Evolutionary conservation across 2,329 filamentous ascomycete genomes (phyloP), one percentile per base, ranked within the genome.

Genomic region (Aspergillus spinulosporus): DNA sequence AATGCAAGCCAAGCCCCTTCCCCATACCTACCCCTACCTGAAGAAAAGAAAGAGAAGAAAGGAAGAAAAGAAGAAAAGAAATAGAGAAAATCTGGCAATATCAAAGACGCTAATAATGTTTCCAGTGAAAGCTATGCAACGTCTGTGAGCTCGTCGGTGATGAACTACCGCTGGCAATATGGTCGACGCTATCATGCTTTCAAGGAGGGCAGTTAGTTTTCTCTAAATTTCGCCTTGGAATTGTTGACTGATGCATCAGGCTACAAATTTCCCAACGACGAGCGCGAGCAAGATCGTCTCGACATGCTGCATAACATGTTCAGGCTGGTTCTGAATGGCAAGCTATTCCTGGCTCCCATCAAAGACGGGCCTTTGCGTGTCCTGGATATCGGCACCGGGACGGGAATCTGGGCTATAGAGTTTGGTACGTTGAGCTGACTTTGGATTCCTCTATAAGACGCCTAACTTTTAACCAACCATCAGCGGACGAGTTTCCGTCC

Each of bases 241-340:
- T 2, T 44, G 29, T n/a, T 44, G 11, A 44, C 40, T 26, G 7
- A 21, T 21, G 21, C 21, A 21, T 44, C 42, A 56, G 53, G 54
- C 21, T 57, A 57, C 21, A 57, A 57, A 21, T 52, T 58, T 37
- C 56, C 56, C 3, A 58, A 58, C 9, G 56, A 55, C 32, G 56
- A 58, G n/a, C 47, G 44, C 1, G 56, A 58, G n/a, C 56, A 55
- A 15, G 39, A 40, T 15, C 52, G 56, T 9, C 43, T 58, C 2
- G 48, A 58, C 32, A 26, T 52, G 21, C 21, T 58, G 32, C 72
- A 74, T 54, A 59, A 71, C 56, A 59, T 71, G 57, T 61, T 67
- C 45, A 64, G 63, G 14, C 66, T 72, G 28, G 60, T 61, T 0
- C 51, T 72, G 42, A 62, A 62, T 26, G 63, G 64, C 5, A 62